Evolutionary conservation across 768 basidiomycete genomes (phyloP), one percentile per base, ranked within the genome.

Genomic region (Lentinus brumalis): DNA sequence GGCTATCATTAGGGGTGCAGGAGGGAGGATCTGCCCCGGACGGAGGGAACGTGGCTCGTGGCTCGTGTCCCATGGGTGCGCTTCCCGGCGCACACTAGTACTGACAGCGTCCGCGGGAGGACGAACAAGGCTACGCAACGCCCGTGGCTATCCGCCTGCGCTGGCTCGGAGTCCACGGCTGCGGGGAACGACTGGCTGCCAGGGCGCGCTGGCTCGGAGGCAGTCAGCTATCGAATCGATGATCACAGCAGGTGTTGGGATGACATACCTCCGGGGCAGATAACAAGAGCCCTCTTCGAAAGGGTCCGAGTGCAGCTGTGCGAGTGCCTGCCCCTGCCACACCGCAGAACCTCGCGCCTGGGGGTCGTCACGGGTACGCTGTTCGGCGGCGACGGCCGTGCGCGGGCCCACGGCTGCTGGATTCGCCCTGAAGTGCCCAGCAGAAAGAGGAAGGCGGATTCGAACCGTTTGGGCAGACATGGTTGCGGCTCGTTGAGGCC

Each of bases 1-100:
- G 5, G 50, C 55, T 61, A 61, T 61, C 41, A 45, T 56, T 61
- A 56, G 54, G 46, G 31, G 18, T 26, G 26, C 21, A 50, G 15
- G 42, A 50, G 45, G 15, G 44, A 56, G 38, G 15, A 30, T 21
- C 44, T 21, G 26, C 50, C 39, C 45, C 46, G 26, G 14, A 35
- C 32, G 53, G 57, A 26, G 2, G 21, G 21, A 26, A 26, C 21
- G 21, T 26, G 21, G 58, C 58, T 53, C 52, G 45, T 39, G 53
- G 11, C 39, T n/a, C n/a, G n/a, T n/a, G n/a, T n/a, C n/a, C n/a
- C n/a, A n/a, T 50, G 18, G 59, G 52, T 51, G 45, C 39, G 39
- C 38, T 47, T 52, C 30, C 49, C n/a, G 55, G 2, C 46, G 18
- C 2, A 26, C n/a, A n/a, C n/a, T n/a, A n/a, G n/a, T 26, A 26